Evolutionary conservation across 345 rosid genomes (phyloP).

Genomic region (Salix viminalis): DNA sequence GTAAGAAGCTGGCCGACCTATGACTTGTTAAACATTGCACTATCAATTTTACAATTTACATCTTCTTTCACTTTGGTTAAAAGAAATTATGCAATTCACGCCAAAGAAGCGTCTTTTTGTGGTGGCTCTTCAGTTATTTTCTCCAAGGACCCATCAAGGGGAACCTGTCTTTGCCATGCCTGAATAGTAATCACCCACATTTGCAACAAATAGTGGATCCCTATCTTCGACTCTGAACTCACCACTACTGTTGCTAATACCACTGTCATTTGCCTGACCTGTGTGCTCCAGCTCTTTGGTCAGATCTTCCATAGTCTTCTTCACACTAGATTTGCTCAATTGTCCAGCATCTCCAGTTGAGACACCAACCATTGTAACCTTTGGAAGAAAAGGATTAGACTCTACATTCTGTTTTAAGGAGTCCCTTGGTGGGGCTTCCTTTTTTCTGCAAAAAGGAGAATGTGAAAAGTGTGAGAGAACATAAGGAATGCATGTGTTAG

Average conservation of each 20-base stretch:
- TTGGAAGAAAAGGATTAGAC: slow-evolving; percentile 81
- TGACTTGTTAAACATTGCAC: not conserved
- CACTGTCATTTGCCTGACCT: slow-evolving; percentile 47
- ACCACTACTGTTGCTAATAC: slow-evolving; percentile 15
- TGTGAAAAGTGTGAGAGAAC: not conserved
- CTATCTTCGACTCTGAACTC: slow-evolving; percentile 48
- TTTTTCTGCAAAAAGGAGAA: slow-evolving; percentile 27
- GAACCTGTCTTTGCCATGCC: slow-evolving; percentile 61
- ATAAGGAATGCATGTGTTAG: slow-evolving; percentile 1
- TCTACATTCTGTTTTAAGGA: slow-evolving; percentile 32
- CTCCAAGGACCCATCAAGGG: slow-evolving; percentile 52
- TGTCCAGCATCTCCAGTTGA: slow-evolving; percentile 76
- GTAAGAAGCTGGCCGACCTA: not conserved
- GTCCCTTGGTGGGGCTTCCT: slow-evolving; percentile 26
- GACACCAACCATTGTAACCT: slow-evolving; percentile 94
- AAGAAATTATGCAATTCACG: not conserved
- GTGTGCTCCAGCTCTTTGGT: slow-evolving; percentile 65
- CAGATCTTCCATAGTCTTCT: slow-evolving; percentile 80
- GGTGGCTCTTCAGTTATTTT: slow-evolving; percentile 28
- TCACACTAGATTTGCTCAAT: slow-evolving; percentile 67
- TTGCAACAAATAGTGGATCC: slow-evolving; percentile 92
- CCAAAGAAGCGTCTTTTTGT: not conserved
- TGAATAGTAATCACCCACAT: slow-evolving; percentile 76
- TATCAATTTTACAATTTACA: slow-evolving; percentile 1
- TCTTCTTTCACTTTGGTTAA: not conserved